Percentiles rank a stretch among this genome's conserved stretches.
Evolutionary conservation across 306 rosid genomes (phyloP).

Genomic region (Lotus japonicus): DNA sequence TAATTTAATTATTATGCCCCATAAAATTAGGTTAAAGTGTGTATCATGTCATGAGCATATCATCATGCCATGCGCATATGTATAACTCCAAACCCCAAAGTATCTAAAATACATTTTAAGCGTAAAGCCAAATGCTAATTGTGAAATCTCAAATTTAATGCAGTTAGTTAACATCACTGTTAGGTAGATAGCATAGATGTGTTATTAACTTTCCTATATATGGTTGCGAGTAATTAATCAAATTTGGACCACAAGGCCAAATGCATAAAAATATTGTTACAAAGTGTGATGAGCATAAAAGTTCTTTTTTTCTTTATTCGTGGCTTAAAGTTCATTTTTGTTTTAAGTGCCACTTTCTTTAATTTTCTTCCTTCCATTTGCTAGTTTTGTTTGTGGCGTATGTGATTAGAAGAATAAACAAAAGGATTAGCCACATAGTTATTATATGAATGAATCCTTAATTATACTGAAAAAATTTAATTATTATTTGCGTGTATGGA

Average conservation of each 20-base stretch:
- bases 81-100: slow-evolving; percentile 4
- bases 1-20: slow-evolving; percentile 13
- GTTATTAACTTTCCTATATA: no score
- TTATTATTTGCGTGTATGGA: no score
- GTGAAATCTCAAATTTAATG: slow-evolving; percentile 7
- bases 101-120: not conserved
- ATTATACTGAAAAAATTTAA: no score
- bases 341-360: not conserved
- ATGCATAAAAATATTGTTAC: not conserved
- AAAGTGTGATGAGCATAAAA: not conserved
- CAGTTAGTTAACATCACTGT: slow-evolving; percentile 2
- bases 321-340: slow-evolving; percentile 20
- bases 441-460: no score
- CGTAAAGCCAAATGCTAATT: not conserved
- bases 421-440: not conserved
- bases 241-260: slow-evolving; percentile 7
- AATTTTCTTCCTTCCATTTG: not conserved
- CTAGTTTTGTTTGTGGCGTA: not conserved
- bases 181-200: not conserved
- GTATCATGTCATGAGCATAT: slow-evolving; percentile 20
- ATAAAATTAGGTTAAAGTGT: slow-evolving; percentile 23
- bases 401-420: not conserved
- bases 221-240: not conserved
- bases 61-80: slow-evolving; percentile 17
- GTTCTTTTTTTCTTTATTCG: not conserved